These are phyloP conservation scores for Elongisporangium anandrum DNA, from an alignment of 352 stramenopile species.

Conservation along the genomic window DNA sequence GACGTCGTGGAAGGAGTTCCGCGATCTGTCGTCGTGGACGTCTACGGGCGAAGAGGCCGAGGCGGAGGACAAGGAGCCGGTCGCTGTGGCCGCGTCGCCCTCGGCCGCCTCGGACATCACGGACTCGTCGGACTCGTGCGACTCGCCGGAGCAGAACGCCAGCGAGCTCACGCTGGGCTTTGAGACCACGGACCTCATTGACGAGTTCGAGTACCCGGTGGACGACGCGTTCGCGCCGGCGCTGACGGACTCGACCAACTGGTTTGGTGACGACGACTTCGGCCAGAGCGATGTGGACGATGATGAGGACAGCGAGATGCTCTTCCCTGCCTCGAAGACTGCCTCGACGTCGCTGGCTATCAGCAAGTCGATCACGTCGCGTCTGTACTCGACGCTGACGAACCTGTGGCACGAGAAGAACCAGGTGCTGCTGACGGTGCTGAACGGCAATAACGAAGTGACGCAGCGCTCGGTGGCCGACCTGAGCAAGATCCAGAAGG, in stretches of 20 bases:
- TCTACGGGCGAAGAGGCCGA: slow-evolving; percentile 19
- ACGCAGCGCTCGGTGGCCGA: slow-evolving; percentile 70
- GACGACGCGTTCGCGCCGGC: slow-evolving; percentile 65
- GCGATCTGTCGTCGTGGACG: slow-evolving; percentile 74
- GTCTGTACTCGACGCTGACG: slow-evolving; percentile 75
- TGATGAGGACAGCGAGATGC: slow-evolving; percentile 21
- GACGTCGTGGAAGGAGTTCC: slow-evolving; percentile 86
- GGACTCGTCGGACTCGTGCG: slow-evolving; percentile 50
- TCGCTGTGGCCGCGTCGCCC: slow-evolving; percentile 29
- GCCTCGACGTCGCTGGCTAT: slow-evolving; percentile 27
- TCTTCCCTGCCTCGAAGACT: slow-evolving; percentile 6
- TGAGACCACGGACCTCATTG: slow-evolving; percentile 67
- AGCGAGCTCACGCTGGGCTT: slow-evolving; percentile 41
- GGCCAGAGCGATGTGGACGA: slow-evolving; percentile 53
- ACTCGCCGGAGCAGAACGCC: slow-evolving; percentile 34
- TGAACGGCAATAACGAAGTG: slow-evolving; percentile 68
- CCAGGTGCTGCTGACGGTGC: slow-evolving; percentile 72
- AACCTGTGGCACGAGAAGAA: slow-evolving; percentile 84
- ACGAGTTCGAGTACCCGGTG: slow-evolving; percentile 82
- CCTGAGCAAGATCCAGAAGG: slow-evolving; percentile 77
- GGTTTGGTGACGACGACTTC: slow-evolving; percentile 59
- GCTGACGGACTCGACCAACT: slow-evolving; percentile 48
- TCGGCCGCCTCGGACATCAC: slow-evolving; percentile 73
- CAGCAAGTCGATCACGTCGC: slow-evolving; percentile 53
- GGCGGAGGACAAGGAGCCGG: slow-evolving; percentile 9